Conservation (phyloP, 306 rosid genomes). For the Cucurbita pepo region DNA sequence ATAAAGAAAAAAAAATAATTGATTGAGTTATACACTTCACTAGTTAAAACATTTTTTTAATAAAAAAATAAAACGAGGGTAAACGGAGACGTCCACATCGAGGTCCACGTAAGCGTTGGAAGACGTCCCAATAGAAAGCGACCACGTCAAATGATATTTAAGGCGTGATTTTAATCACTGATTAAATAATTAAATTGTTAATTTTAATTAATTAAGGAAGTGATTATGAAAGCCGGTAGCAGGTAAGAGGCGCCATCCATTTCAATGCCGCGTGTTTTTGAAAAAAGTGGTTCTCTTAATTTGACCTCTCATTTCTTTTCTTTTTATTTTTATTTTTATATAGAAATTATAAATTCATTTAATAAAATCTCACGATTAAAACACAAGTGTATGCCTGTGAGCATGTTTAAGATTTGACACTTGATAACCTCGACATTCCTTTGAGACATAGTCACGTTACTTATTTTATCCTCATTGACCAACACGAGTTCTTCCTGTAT, state of each 20-base stretch:
- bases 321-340: not conserved
- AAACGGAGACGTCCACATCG: not conserved
- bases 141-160: not conserved
- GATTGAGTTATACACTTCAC: not conserved
- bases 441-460: too few relatives aligned
- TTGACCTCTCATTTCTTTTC: not conserved
- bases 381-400: too few relatives aligned
- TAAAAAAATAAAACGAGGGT: not conserved
- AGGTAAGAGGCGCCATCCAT: not conserved
- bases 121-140: not conserved
- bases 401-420: too few relatives aligned
- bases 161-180: not conserved
- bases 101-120: not conserved
- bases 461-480: too few relatives aligned
- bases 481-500: too few relatives aligned
- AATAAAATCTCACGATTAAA: too few relatives aligned
- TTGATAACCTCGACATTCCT: too few relatives aligned
- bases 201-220: not conserved
- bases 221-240: not conserved
- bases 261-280: not conserved
- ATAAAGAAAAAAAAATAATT: too few relatives aligned
- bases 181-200: not conserved
- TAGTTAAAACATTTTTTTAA: not conserved
- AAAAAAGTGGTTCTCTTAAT: not conserved
- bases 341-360: too few relatives aligned